Evolutionary conservation across 73 alveolate species (phyloP).

Genomic region (Paramecium octaurelia): DNA sequence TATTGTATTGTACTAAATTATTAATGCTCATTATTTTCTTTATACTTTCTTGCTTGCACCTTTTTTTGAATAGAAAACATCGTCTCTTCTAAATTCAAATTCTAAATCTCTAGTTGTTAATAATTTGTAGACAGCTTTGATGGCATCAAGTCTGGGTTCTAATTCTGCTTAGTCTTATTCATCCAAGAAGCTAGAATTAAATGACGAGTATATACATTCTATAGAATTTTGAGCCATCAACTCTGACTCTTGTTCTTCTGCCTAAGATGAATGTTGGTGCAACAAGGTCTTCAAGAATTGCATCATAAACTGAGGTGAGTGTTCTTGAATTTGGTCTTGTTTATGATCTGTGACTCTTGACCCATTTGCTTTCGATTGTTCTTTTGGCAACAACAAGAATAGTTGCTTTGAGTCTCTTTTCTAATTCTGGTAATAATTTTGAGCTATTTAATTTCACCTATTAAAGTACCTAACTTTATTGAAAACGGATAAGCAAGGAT

Average conservation of each 20-base stretch:
- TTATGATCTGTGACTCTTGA: conserved; percentile 57
- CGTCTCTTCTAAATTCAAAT: conserved; percentile 34
- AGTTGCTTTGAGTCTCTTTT: conserved; percentile 55
- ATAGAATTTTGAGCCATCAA: conserved; percentile 59
- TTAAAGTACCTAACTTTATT: conserved; percentile 21
- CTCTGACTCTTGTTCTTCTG: conserved; percentile 63
- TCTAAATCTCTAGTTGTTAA: conserved; percentile 44
- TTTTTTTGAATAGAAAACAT: background rate
- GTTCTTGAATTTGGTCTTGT: conserved; percentile 62
- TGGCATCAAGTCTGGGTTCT: conserved; percentile 12
- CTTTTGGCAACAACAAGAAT: conserved; percentile 59
- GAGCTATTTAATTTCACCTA: background rate
- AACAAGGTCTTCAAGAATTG: conserved; percentile 56
- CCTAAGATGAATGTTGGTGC: conserved; percentile 56
- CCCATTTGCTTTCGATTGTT: conserved; percentile 57
- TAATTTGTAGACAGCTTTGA: background rate
- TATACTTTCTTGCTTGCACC: conserved; percentile 4
- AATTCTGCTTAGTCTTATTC: background rate
- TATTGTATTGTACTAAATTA: background rate
- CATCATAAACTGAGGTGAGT: conserved; percentile 56
- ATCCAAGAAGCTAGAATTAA: conserved; percentile 7
- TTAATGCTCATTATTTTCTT: conserved; percentile 4
- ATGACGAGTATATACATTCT: conserved; percentile 1
- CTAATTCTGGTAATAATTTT: conserved; percentile 59
- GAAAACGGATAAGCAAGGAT: conserved; percentile 23